Evolutionary conservation across 352 stramenopile genomes (phyloP), one percentile per base, ranked within the genome.

Genomic region (Globisporangium nagaii): DNA sequence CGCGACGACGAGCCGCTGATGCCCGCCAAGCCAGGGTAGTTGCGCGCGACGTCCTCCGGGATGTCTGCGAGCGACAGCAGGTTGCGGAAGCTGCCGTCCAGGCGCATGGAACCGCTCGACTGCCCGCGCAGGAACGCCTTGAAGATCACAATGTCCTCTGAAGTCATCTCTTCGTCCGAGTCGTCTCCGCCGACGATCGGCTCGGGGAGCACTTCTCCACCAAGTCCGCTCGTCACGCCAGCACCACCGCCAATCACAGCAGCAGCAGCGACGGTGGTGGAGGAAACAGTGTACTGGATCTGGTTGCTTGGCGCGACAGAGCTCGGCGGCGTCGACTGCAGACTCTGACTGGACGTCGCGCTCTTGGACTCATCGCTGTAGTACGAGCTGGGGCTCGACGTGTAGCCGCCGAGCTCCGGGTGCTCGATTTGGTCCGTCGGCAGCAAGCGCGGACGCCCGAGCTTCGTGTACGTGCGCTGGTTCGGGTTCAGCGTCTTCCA

Each of bases 401-500:
- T 60, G 44, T 55, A 66, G 7, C 31, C n/a, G n/a, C n/a, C 41
- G 44, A 61, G 43, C 28, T 56, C 53, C 0, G 47, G 35, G 28
- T 62, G 48, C 36, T 84, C 74, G 4, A 70, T 65, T 17, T 61
- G 58, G 32, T 79, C 71, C 2, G 69, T 73, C 4, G 74, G 78
- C 37, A 87, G 60, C 28, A 90, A 56, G 3, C 77, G 76, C 19
- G 81, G 81, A 10, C 82, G 84, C 10, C 81, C 84, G 2, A 86
- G 79, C 50, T 89, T 86, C 41, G 75, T 80, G 46, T 86, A 84
- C 25, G 74, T 86, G 32, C 78, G 80, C 39, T 86, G 78, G 53
- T 93, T 90, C 12, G 83, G 83, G 42, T 93, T 90, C 48, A 93
- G 54, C 15, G 76, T 70, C 57, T 93, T 93, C 83, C 83, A 93